These are phyloP conservation scores for Irpex lacteus DNA, from an alignment of 1,284 basidiomycete species.

Conservation along the genomic window DNA sequence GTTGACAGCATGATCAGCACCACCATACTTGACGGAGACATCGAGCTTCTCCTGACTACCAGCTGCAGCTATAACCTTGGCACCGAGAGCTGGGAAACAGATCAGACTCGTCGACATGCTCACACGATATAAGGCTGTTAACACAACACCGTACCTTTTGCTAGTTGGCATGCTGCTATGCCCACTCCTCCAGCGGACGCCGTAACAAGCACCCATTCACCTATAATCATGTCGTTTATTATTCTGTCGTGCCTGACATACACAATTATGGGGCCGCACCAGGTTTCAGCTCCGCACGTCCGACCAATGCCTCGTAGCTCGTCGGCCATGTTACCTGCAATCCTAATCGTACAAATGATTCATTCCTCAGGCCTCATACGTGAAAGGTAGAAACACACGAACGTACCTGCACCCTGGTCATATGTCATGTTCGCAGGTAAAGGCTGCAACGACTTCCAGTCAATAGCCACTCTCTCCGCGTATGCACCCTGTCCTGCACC, in stretches of 20 bases:
- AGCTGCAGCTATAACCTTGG: conserved; percentile 78
- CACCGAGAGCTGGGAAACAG: conserved; percentile 74
- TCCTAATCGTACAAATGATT: conserved; percentile 34
- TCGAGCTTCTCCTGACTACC: conserved; percentile 69
- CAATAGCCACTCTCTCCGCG: conserved; percentile 67
- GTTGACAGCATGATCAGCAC: conserved; percentile 69
- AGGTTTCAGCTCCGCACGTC: conserved; percentile 74
- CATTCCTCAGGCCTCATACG: not conserved
- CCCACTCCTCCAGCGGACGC: conserved; percentile 94
- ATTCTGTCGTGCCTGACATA: not conserved
- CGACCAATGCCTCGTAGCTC: conserved; percentile 85
- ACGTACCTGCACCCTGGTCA: conserved; percentile 60
- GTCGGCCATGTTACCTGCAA: conserved; percentile 87
- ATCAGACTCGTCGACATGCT: too few relatives aligned
- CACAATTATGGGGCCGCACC: conserved; percentile 37
- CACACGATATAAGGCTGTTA: too few relatives aligned
- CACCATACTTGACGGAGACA: conserved; percentile 63
- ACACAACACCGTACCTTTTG: too few relatives aligned
- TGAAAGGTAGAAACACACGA: conserved; percentile 5
- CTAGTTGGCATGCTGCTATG: conserved; percentile 86
- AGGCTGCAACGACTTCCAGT: conserved; percentile 47
- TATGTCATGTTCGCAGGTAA: conserved; percentile 64
- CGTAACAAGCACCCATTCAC: conserved; percentile 86
- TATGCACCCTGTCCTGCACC: conserved; percentile 82
- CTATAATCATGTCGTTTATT: conserved; percentile 33